phyloP scores from a whole-genome alignment of 352 stramenopile genomes.

The Phytophthora multivora region DNA sequence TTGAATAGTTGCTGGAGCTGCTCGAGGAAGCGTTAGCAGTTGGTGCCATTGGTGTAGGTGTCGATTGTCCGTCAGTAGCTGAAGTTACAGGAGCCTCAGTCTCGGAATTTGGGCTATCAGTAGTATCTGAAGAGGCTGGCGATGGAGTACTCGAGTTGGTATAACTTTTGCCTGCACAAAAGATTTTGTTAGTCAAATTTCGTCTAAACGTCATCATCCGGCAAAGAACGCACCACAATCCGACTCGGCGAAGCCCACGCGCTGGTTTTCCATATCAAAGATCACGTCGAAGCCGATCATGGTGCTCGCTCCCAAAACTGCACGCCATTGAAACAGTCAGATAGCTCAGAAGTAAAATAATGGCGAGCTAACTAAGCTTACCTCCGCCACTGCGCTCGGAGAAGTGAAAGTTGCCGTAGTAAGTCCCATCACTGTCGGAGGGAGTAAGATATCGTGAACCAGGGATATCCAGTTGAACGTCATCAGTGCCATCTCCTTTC shows the following conservation, averaged over 20 bases:
- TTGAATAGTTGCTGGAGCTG: conserved; percentile 17
- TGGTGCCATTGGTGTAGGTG: neutral
- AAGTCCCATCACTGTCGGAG: conserved; percentile 48
- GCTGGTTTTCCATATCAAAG: conserved; percentile 77
- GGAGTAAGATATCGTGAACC: conserved; percentile 68
- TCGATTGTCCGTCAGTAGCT: neutral
- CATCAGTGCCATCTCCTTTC: conserved; percentile 45
- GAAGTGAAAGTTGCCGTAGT: conserved; percentile 85
- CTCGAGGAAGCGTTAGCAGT: conserved; percentile 4
- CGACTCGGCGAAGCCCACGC: conserved; percentile 81
- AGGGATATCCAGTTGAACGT: conserved; percentile 70
- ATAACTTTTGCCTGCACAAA: conserved; percentile 24
- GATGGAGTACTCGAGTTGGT: conserved; percentile 10
- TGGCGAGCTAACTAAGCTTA: conserved; percentile 23
- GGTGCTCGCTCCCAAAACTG: conserved; percentile 77
- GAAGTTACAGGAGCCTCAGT: conserved; percentile 7
- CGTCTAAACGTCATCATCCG: neutral
- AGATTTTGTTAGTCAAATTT: neutral
- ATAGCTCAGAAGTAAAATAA: neutral
- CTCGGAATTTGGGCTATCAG: neutral
- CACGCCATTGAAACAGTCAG: conserved; percentile 10
- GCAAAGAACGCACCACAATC: conserved; percentile 51
- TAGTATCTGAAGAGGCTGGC: conserved; percentile 9
- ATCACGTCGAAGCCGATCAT: conserved; percentile 89
- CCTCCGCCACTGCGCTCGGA: conserved; percentile 76